Base-by-base conservation (phyloP, 1,284 basidiomycete genomes). In the Thecaphora thlaspeos region DNA sequence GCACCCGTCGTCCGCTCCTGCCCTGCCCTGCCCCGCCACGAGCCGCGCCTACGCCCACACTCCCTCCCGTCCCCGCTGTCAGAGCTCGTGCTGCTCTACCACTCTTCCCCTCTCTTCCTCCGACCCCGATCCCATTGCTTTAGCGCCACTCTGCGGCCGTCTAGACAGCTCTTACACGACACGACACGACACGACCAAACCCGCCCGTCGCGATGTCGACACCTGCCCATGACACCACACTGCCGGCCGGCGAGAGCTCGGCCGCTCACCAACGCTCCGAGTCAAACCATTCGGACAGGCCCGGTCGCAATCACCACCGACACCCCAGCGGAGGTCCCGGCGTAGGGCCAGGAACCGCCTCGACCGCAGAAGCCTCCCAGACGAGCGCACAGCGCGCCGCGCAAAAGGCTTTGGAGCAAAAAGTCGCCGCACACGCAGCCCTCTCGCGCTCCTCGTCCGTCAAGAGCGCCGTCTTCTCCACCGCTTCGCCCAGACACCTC, bases 251-350 rank as follows among this genome's bases (percentile, higher is more conserved):
- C n/a, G n/a, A n/a, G n/a, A n/a, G 9, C 32, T 11, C 32, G 11
- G 4, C 32, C 10, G 10, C 32, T 15, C 32, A 34, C 32, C 32
- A 34, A 14, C 32, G 32, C 32, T 11, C 32, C 32, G 32, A 34
- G 32, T 34, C 32, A 15, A 34, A 14, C 32, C 32, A 34, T 3
- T 34, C 32, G 11, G 7, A 34, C 4, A 11, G 32, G 11, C 15
- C 5, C 7, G 15, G 9, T 4, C 86, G 88, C 39, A 84, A 88
- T 72, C 88, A 88, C 71, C 79, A 81, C 46, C 84, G 84, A 5
- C 82, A 83, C 64, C 80, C 90, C 23, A 82, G 83, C 47, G 62
- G 62, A 15, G 62, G 62, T 18, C 62, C 62, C 12, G 62, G 62
- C 23, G 58, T 58, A 0, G 62, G 62, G 3, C 62, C 62, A 14